phyloP scores from a whole-genome alignment of 768 basidiomycete genomes.

The Amanita jacksonii region DNA sequence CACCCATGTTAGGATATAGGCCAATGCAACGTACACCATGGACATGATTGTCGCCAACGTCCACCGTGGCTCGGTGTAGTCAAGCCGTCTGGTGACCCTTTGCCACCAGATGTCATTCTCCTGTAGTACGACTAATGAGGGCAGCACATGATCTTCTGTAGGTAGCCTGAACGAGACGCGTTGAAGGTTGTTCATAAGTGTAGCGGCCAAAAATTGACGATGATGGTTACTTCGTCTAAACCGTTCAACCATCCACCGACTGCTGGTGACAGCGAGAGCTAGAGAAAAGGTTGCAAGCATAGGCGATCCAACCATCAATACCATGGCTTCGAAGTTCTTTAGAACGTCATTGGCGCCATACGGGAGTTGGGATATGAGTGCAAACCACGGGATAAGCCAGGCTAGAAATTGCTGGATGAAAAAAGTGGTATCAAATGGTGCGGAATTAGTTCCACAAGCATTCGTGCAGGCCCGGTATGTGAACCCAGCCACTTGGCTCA shows the following conservation, averaged over 20 bases:
- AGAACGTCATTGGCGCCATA: conserved; percentile 24
- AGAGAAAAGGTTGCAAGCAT: conserved; percentile 31
- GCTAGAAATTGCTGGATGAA: conserved; percentile 26
- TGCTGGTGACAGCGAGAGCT: conserved; percentile 20
- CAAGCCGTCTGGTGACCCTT: no score
- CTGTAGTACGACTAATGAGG: no score
- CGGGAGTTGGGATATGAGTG: conserved; percentile 32
- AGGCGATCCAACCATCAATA: conserved; percentile 33
- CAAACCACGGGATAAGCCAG: conserved; percentile 35
- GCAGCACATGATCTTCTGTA: no score
- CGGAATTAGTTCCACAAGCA: conserved; percentile 13
- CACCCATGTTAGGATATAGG: no score
- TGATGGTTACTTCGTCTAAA: no score
- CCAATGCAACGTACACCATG: no score
- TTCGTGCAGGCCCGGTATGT: conserved; percentile 17
- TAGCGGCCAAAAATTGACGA: no score
- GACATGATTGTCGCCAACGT: no score
- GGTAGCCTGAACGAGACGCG: no score
- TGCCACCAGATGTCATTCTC: no score
- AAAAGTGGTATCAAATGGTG: conserved; percentile 16
- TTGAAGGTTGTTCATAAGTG: no score
- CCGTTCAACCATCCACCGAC: conserved; percentile 19
- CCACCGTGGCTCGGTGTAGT: no score
- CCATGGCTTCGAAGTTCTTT: conserved; percentile 26
- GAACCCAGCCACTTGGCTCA: not conserved